phyloP scores from a whole-genome alignment of 768 basidiomycete genomes.

The Dendrothele bispora region DNA sequence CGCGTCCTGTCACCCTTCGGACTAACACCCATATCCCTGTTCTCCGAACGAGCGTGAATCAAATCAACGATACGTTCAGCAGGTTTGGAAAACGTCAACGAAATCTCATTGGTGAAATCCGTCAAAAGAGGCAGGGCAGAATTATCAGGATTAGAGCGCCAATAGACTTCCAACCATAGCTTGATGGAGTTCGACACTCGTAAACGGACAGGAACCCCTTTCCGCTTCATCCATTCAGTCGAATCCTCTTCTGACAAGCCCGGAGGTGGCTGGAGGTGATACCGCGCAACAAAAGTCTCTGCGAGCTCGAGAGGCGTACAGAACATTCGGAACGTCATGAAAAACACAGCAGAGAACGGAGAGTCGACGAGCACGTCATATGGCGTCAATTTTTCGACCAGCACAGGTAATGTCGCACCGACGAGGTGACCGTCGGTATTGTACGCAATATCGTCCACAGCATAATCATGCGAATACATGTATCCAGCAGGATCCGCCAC shows the following conservation, averaged over 20 bases:
- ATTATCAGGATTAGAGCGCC: constrained; percentile 77
- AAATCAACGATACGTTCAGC: constrained; percentile 75
- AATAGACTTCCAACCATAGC: constrained; percentile 90
- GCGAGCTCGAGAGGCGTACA: constrained; percentile 76
- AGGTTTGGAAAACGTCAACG: constrained; percentile 63
- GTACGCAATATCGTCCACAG: constrained; percentile 82
- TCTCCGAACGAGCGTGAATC: constrained; percentile 53
- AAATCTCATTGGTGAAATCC: constrained; percentile 61
- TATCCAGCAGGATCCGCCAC: constrained; percentile 45
- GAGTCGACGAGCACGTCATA: constrained; percentile 90
- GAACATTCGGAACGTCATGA: constrained; percentile 94
- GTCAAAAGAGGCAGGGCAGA: constrained; percentile 56
- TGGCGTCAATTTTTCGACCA: constrained; percentile 98
- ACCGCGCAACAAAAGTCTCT: constrained; percentile 76
- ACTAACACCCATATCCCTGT: constrained; percentile 47
- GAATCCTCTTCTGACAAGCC: constrained; percentile 58
- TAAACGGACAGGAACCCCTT: constrained; percentile 87
- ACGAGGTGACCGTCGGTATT: constrained; percentile 89
- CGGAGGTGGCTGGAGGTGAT: constrained; percentile 71
- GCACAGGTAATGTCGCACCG: constrained; percentile 82
- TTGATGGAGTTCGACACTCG: constrained; percentile 93
- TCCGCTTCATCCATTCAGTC: constrained; percentile 80
- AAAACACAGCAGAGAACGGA: constrained; percentile 86
- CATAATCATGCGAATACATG: constrained; percentile 76
- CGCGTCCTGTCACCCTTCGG: constrained; percentile 65